These are phyloP conservation scores for Malassezia pachydermatis DNA, from an alignment of 1,284 basidiomycete species.

Conservation along the genomic window DNA sequence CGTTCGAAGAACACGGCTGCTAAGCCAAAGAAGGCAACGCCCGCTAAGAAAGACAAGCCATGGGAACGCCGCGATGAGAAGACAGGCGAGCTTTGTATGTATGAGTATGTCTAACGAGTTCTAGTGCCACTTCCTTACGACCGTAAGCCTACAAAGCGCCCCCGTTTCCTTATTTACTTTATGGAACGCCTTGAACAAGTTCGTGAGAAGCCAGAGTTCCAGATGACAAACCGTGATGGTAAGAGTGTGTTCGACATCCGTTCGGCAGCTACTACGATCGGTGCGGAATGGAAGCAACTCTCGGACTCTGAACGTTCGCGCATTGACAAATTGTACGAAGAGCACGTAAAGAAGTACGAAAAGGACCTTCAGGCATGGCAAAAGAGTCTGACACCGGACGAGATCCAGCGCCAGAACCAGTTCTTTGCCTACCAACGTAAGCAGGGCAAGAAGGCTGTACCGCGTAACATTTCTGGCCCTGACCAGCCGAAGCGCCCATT, in stretches of 20 bases:
- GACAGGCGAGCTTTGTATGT: conserved; percentile 15
- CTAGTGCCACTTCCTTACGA: conserved; percentile 38
- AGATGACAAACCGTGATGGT: conserved; percentile 25
- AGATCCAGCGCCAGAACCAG: conserved; percentile 40
- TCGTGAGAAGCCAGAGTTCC: conserved; percentile 25
- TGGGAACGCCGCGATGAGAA: conserved; percentile 15
- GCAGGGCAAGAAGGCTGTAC: conserved; percentile 27
- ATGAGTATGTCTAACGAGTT: neutral
- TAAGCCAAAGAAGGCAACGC: conserved; percentile 2
- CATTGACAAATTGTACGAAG: conserved; percentile 27
- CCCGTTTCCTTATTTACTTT: conserved; percentile 37
- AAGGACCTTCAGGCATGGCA: conserved; percentile 33
- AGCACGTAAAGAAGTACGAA: conserved; percentile 30
- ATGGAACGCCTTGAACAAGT: conserved; percentile 27
- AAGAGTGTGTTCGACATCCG: conserved; percentile 29
- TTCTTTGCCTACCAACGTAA: conserved; percentile 34
- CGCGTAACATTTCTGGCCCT: conserved; percentile 29
- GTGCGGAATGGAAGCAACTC: conserved; percentile 32
- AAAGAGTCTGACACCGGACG: conserved; percentile 32
- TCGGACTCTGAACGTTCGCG: conserved; percentile 18
- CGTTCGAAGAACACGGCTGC: neutral
- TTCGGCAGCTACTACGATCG: conserved; percentile 25
- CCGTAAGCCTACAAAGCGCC: conserved; percentile 32
- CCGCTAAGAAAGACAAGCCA: conserved; percentile 15
- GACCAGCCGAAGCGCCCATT: conserved; percentile 34